These are phyloP conservation scores for Plasmodium knowlesi DNA, from an alignment of 169 alveolate genomes.

Conservation along the genomic window DNA sequence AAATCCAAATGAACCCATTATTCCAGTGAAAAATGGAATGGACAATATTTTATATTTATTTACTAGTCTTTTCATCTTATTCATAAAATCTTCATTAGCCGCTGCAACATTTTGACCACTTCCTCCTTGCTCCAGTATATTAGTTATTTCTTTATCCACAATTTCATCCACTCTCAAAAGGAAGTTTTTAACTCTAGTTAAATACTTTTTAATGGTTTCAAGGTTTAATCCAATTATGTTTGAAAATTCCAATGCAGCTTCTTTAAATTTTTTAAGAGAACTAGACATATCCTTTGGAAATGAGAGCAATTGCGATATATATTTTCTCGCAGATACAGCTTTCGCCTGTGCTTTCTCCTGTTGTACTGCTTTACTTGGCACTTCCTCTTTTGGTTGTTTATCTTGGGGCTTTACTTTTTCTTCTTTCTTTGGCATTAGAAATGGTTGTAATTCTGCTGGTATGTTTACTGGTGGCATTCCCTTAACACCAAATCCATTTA, in stretches of 20 bases:
- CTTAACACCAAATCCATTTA: not conserved
- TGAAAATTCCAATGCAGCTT: not conserved
- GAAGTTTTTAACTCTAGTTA: slow-evolving; percentile 6
- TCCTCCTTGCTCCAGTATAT: not conserved
- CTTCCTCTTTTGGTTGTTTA: not conserved
- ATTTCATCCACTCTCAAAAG: slow-evolving; percentile 13
- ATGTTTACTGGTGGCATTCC: not conserved
- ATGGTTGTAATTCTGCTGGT: not conserved
- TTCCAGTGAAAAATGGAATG: slow-evolving; percentile 19
- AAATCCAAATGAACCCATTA: slow-evolving; percentile 16
- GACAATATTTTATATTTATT: slow-evolving; percentile 41
- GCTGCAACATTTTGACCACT: not conserved
- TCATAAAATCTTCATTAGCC: slow-evolving; percentile 4
- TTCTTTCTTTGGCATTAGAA: not conserved
- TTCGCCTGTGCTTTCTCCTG: not conserved
- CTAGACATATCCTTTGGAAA: not conserved
- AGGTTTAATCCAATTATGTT: not conserved
- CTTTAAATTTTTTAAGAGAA: not conserved
- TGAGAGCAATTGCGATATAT: not conserved
- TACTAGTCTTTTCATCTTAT: slow-evolving; percentile 9
- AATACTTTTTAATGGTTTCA: slow-evolving; percentile 8
- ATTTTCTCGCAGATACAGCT: not conserved
- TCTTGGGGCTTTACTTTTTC: not conserved
- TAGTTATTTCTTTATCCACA: slow-evolving; percentile 16
- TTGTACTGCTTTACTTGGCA: not conserved